Evolutionary conservation across 768 basidiomycete species (phyloP).

Genomic region (Mycena olivaceomarginata): DNA sequence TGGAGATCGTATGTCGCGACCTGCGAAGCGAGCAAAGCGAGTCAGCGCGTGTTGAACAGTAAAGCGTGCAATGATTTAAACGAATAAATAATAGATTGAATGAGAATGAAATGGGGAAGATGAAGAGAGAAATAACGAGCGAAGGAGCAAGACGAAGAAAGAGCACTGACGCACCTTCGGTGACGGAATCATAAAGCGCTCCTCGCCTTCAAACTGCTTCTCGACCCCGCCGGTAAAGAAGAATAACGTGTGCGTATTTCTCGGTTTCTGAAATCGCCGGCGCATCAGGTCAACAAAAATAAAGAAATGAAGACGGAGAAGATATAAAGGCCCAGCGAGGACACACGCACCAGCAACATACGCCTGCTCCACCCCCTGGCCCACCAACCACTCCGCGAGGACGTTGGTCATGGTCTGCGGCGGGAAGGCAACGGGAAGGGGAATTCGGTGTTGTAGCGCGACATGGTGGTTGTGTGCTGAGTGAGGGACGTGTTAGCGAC

Average conservation of each 20-base stretch:
- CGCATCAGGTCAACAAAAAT: too few species aligned
- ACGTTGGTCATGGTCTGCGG: slow-evolving; percentile 96
- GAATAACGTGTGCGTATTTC: slow-evolving; percentile 98
- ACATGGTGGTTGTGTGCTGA: slow-evolving; percentile 95
- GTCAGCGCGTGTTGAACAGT: too few species aligned
- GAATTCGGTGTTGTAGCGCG: slow-evolving; percentile 93
- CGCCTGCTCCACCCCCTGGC: slow-evolving; percentile 87
- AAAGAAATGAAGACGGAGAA: too few species aligned
- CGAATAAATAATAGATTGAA: not conserved
- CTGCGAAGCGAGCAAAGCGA: not conserved
- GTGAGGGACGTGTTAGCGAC: not conserved
- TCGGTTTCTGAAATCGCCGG: slow-evolving; percentile 58
- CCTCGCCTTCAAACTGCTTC: slow-evolving; percentile 79
- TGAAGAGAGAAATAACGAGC: not conserved
- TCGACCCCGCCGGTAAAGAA: slow-evolving; percentile 99
- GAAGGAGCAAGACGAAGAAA: too few species aligned
- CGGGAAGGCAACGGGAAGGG: slow-evolving; percentile 96
- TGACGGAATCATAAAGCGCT: slow-evolving; percentile 90
- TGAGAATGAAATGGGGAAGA: not conserved
- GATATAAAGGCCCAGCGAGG: too few species aligned
- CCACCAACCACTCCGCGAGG: slow-evolving; percentile 92
- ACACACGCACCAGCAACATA: slow-evolving; percentile 76
- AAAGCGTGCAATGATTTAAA: too few species aligned
- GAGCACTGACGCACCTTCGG: slow-evolving; percentile 63
- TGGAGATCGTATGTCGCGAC: slow-evolving; percentile 95